Evolutionary conservation across 257 asterid species (phyloP), one percentile per base, ranked within the genome.

Genomic region (Buddleja alternifolia): DNA sequence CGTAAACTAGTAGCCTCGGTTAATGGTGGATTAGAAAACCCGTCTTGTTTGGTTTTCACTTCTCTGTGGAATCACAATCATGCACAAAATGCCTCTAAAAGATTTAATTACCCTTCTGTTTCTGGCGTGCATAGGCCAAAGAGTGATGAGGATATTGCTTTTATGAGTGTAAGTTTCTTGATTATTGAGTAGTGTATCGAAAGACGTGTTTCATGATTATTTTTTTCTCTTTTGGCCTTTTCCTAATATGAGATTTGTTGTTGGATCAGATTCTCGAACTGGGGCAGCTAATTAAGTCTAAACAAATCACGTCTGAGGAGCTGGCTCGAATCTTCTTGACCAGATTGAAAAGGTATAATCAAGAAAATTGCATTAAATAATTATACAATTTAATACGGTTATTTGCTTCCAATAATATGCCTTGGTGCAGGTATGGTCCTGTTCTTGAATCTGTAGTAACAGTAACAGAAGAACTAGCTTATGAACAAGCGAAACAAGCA

Each of bases 391-490:
- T 67, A 14, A 8, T 50, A 45, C 12, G 4, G 34, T 10, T 9
- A 36, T 45, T 67, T 47, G 32, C 19, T 62, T 60, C 21, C 54
- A 19, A 58, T 63, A 42, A 42, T 46, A 7, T 65, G 41, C 24
- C 21, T 39, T 56, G 25, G 40, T 60, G 73, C 71, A 93, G 98
- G 84, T 93, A 84, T 36, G 85, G 92, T 46, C 99, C 91, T 19
- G 70, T 89, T 45, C 96, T 93, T 10, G 96, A 90, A 75, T 84
- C 96, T 42, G 96, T 93, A 17, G 72, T 93, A 61, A 87, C 96
- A 16, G 69, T 89, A 54, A 93, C 99, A 6, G 97, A 93, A 82
- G 99, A 93, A 72, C 76, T 93, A 71, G 99, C 99, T 16, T 83
- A 75, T 75, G 65, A 80, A 73, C 97, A 93, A 69, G 96, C 99